These are phyloP conservation scores for Ceriops tagal DNA, from an alignment of 345 rosid species.

Conservation along the genomic window DNA sequence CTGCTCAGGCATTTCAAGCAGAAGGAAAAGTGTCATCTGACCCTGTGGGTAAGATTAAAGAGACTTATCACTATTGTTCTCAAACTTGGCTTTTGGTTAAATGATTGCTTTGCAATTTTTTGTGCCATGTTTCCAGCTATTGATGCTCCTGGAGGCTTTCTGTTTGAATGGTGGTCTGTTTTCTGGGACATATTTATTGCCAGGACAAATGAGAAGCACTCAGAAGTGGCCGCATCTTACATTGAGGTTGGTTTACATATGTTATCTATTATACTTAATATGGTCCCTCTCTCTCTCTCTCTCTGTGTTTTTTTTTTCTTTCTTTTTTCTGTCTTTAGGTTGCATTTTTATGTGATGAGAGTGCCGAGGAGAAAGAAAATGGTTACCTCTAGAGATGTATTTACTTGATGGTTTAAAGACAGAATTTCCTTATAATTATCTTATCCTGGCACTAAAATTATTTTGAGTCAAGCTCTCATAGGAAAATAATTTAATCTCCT, in stretches of 20 bases:
- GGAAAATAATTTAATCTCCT: too few species aligned
- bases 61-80: not conserved
- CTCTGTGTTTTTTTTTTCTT: not conserved
- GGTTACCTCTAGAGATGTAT: not conserved
- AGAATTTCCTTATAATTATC: not conserved
- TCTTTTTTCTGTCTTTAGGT: not conserved
- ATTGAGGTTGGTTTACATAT: slow-evolving; percentile 61
- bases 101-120: slow-evolving; percentile 15
- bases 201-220: slow-evolving; percentile 96
- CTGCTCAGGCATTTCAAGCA: slow-evolving; percentile 97
- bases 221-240: slow-evolving; percentile 96
- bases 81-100: not conserved
- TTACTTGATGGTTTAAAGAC: not conserved
- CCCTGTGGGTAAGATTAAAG: slow-evolving; percentile 71
- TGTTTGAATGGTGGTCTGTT: slow-evolving; percentile 99
- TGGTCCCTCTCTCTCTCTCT: not conserved
- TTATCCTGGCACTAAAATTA: not conserved
- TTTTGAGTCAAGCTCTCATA: not conserved
- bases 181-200: slow-evolving; percentile 99
- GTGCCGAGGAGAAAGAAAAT: slow-evolving; percentile 3
- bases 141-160: slow-evolving; percentile 98
- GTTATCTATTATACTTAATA: not conserved
- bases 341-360: not conserved
- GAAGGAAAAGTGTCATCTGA: slow-evolving; percentile 98
- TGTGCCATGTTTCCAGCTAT: slow-evolving; percentile 55